Evolutionary conservation across 495 filamentous ascomycete species (phyloP).

Genomic region (Talaromyces nanjingensis): DNA sequence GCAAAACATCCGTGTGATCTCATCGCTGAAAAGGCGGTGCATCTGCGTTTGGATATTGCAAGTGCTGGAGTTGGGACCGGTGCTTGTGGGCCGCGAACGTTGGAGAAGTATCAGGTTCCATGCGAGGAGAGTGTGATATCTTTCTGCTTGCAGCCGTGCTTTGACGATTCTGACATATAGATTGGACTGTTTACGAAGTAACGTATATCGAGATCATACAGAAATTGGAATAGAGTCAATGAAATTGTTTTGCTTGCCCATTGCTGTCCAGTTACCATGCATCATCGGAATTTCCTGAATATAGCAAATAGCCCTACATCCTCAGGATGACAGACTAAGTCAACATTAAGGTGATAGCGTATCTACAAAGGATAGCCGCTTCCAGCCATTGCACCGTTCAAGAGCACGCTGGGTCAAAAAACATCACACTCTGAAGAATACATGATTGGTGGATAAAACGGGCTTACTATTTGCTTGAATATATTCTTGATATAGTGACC

Average conservation of each 20-base stretch:
- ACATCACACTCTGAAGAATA: neutral
- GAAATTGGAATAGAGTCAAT: too few relatives aligned
- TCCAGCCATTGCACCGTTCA: too few relatives aligned
- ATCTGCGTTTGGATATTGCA: conserved; percentile 51
- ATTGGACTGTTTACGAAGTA: neutral
- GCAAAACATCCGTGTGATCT: conserved; percentile 57
- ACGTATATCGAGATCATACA: too few relatives aligned
- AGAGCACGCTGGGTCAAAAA: neutral
- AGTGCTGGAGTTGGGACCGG: conserved; percentile 54
- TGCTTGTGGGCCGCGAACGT: conserved; percentile 51
- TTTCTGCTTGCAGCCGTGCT: neutral
- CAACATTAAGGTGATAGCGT: too few relatives aligned
- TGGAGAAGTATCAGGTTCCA: conserved; percentile 41
- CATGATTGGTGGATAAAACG: neutral
- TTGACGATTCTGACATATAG: neutral
- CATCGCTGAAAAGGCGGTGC: conserved; percentile 42
- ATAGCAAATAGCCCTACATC: too few relatives aligned
- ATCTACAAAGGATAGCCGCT: too few relatives aligned
- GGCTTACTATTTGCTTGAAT: neutral
- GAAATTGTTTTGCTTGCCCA: too few relatives aligned
- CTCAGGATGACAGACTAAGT: too few relatives aligned
- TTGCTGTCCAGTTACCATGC: too few relatives aligned
- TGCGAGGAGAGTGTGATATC: conserved; percentile 8
- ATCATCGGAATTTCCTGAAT: too few relatives aligned
- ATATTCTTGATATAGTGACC: neutral